Conservation (phyloP, 345 rosid species). For the Kernera saxatilis region DNA sequence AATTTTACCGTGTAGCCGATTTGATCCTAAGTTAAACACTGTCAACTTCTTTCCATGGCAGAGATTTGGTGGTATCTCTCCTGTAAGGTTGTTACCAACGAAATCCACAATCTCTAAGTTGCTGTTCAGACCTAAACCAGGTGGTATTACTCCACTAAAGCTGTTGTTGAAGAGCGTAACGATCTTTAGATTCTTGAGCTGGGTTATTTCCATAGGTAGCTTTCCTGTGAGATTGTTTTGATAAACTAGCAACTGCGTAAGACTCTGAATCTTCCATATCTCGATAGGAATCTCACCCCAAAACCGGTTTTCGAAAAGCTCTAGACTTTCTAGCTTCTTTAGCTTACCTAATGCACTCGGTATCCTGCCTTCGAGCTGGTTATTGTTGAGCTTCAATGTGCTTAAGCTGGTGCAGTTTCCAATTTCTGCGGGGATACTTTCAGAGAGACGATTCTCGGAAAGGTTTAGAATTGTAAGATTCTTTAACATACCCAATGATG, state of each 20-base stretch:
- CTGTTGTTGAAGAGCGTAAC: conserved; percentile 50
- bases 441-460: conserved; percentile 53
- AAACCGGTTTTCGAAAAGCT: conserved; percentile 49
- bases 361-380: conserved; percentile 56
- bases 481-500: conserved; percentile 51
- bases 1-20: conserved; percentile 53
- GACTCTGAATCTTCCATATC: conserved; percentile 60
- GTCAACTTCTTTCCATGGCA: conserved; percentile 45
- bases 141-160: conserved; percentile 59
- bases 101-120: conserved; percentile 55
- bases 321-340: conserved; percentile 44
- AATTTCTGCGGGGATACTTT: conserved; percentile 55
- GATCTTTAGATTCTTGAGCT: conserved; percentile 48
- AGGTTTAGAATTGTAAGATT: conserved; percentile 53
- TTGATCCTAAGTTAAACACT: conserved; percentile 48
- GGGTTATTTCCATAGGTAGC: conserved; percentile 53
- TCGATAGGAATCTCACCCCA: conserved; percentile 60
- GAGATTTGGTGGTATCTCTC: conserved; percentile 57
- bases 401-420: conserved; percentile 57
- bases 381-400: conserved; percentile 33
- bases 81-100: conserved; percentile 51
- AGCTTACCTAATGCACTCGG: conserved; percentile 53
- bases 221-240: conserved; percentile 55
- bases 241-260: conserved; percentile 46
- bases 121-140: conserved; percentile 58